Conservation (phyloP, 2,329 filamentous ascomycete genomes). For the Fusarium anthophilum region DNA sequence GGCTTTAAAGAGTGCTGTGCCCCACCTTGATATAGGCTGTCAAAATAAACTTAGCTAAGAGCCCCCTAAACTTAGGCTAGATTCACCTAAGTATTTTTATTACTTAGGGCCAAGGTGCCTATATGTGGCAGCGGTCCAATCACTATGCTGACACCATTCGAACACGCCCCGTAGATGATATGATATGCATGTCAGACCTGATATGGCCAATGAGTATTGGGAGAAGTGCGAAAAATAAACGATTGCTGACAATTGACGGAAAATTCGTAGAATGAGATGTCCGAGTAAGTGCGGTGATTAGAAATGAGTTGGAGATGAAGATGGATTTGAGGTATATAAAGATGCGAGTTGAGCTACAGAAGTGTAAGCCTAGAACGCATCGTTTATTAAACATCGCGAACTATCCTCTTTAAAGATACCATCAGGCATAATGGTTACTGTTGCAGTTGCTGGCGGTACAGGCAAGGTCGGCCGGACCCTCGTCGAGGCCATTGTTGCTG, state of each 20-base stretch:
- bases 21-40: no score
- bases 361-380: rapidly evolving
- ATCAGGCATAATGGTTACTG: not conserved
- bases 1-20: not conserved
- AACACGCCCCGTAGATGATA: not conserved
- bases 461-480: conserved; percentile 7
- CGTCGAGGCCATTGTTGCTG: not conserved
- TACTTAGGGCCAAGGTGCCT: no score
- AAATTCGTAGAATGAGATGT: not conserved
- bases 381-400: not conserved
- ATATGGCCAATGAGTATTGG: not conserved
- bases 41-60: no score
- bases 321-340: not conserved
- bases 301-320: not conserved
- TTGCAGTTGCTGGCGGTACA: conserved; percentile 13
- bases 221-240: not conserved
- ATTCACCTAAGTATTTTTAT: no score
- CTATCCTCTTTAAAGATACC: rapidly evolving
- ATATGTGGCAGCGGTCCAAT: not conserved
- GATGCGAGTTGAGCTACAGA: not conserved
- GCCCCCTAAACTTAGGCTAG: no score
- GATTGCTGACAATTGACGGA: conserved; percentile 9
- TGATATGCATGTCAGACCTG: not conserved
- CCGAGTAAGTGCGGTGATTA: not conserved
- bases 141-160: not conserved